Evolutionary conservation across 139 green algal genomes (phyloP).

Genomic region (Microglena sp.): DNA sequence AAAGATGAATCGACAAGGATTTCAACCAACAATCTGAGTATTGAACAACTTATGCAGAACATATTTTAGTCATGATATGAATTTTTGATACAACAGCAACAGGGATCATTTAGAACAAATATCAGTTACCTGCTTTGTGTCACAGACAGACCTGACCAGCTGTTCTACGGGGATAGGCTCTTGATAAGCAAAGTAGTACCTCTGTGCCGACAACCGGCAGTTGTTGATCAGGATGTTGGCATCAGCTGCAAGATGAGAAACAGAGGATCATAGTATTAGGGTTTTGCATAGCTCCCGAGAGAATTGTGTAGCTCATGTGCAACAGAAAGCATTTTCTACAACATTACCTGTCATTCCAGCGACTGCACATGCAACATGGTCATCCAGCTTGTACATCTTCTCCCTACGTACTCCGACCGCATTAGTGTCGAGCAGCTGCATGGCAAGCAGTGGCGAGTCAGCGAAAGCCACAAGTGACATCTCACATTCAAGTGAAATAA

Average conservation of each 20-base stretch:
- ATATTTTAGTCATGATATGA: too few relatives aligned
- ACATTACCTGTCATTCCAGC: slow-evolving; percentile 85
- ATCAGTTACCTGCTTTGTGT: slow-evolving; percentile 94
- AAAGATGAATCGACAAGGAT: not conserved
- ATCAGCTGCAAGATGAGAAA: slow-evolving; percentile 55
- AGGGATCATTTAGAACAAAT: too few relatives aligned
- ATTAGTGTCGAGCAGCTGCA: slow-evolving; percentile 80
- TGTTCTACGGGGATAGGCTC: slow-evolving; percentile 97
- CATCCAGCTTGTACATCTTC: slow-evolving; percentile 99
- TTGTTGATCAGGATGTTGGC: slow-evolving; percentile 98
- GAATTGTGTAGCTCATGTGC: not conserved
- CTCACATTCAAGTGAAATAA: not conserved
- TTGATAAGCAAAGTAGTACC: slow-evolving; percentile 83
- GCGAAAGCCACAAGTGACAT: not conserved
- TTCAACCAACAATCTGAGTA: not conserved
- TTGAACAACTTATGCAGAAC: too few relatives aligned
- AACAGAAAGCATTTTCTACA: not conserved
- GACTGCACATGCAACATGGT: slow-evolving; percentile 90
- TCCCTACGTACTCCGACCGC: slow-evolving; percentile 83
- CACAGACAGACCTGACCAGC: slow-evolving; percentile 86
- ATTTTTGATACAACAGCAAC: too few relatives aligned
- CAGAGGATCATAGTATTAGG: not conserved
- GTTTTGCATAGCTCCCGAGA: not conserved
- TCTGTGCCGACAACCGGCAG: slow-evolving; percentile 72
- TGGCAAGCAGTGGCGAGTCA: too few relatives aligned